A percentile compares a stretch with the other conserved stretches of the same genome.
phyloP scores from a whole-genome alignment of 2,329 filamentous ascomycete genomes.

The Xylariaceae sp. region DNA sequence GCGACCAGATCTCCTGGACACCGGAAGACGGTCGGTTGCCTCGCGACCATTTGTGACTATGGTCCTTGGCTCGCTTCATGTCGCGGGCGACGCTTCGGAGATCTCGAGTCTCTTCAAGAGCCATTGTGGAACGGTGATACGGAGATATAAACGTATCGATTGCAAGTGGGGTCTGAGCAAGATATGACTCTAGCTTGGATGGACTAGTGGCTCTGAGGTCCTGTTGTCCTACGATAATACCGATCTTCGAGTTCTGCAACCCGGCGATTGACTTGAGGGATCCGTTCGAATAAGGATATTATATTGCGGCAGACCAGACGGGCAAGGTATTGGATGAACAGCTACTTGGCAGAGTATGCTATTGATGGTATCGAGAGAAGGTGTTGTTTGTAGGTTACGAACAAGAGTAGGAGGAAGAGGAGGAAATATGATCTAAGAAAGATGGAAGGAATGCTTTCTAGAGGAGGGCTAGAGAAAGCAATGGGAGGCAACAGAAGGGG shows the following conservation, averaged over 20 bases:
- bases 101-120: slow-evolving; percentile 47
- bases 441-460: slow-evolving; percentile 22
- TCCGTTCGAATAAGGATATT: neutral
- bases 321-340: neutral
- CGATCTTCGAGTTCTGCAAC: neutral
- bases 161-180: neutral
- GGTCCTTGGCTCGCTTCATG: slow-evolving; percentile 53
- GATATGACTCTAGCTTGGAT: neutral
- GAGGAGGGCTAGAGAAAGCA: slow-evolving; percentile 26
- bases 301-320: neutral
- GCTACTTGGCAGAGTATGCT: neutral
- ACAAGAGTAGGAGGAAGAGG: neutral
- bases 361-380: neutral
- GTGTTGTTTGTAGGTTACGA: slow-evolving; percentile 15
- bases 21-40: slow-evolving; percentile 45
- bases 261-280: neutral
- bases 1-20: slow-evolving; percentile 22
- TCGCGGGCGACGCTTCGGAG: slow-evolving; percentile 52
- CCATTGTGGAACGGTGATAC: slow-evolving; percentile 31
- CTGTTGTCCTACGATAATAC: neutral
- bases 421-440: slow-evolving; percentile 18
- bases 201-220: neutral
- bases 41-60: slow-evolving; percentile 50
- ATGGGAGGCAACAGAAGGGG: slow-evolving; percentile 20
- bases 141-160: neutral